Evolutionary conservation across 2,329 filamentous ascomycete species (phyloP), one percentile per base, ranked within the genome.

Genomic region (Sporothrix variecibatus): DNA sequence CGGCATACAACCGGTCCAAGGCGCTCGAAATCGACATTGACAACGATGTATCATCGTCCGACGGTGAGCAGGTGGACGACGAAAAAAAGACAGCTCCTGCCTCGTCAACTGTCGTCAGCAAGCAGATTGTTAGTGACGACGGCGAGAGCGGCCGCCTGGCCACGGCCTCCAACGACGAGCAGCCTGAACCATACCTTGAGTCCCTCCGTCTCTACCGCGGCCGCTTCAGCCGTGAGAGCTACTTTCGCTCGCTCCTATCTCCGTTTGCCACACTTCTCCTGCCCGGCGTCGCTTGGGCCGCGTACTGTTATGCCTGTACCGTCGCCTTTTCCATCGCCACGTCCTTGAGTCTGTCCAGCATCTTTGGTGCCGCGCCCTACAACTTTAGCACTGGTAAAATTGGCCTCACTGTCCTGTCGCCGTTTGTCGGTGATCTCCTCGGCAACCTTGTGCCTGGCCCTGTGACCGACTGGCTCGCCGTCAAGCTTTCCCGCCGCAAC

Each of bases 341-440:
- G n/a, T 72, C 70, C 17, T 34, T 72, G 12, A 23, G 38, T 8
- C 26, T 72, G 23, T 46, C 31, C 28, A 62, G 26, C 53, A 82
- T 85, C 40, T 85, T 86, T 79, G 81, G 80, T 68, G 78, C 78
- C 2, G 82, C 83, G n/a, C 84, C 84, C 1, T 85, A 85, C 77
- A 77, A 78, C 67, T 80, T 85, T 60, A 77, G 76, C 34, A 78
- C 82, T 0, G 79, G 79, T 1, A 79, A 80, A 5, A 82, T 85
- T 38, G 84, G 84, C 65, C 77, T 85, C 0, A 76, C 74, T n/a
- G 82, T 81, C 3, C 74, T 84, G 4, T 81, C 82, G 0, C 82
- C 83, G 0, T 83, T 84, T 67, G 75, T 85, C 28, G 83, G 83
- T 15, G 82, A 82, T 26, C 75, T 81, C 2, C 46, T 84, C 7